phyloP scores from a whole-genome alignment of 2,329 filamentous ascomycete genomes.

The Cladosporium colombiae region DNA sequence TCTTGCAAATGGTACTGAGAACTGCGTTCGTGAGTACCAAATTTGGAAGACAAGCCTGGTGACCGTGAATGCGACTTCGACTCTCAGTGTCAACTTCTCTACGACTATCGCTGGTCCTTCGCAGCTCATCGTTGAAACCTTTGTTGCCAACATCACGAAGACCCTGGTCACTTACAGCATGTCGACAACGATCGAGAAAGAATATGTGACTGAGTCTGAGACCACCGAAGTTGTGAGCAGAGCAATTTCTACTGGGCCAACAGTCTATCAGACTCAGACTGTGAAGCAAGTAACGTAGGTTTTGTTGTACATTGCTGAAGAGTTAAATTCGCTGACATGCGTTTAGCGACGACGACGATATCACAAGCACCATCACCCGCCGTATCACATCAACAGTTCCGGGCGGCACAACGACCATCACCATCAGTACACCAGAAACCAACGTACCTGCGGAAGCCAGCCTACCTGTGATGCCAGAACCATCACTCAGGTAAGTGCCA shows the following conservation, averaged over 20 bases:
- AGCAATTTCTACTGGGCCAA: constrained; percentile 28
- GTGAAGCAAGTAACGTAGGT: constrained; percentile 33
- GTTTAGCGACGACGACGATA: constrained; percentile 2
- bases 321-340: neutral
- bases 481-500: constrained; percentile 22
- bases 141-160: constrained; percentile 42
- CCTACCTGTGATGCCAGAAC: constrained; percentile 1
- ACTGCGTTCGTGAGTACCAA: constrained; percentile 45
- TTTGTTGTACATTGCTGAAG: constrained; percentile 1
- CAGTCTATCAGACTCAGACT: constrained; percentile 35
- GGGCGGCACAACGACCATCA: constrained; percentile 27
- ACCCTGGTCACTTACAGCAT: constrained; percentile 42
- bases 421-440: constrained; percentile 20
- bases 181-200: constrained; percentile 41
- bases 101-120: constrained; percentile 40
- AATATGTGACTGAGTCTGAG: constrained; percentile 41
- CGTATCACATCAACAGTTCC: constrained; percentile 25
- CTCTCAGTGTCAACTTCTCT: constrained; percentile 41
- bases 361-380: constrained; percentile 26
- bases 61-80: constrained; percentile 41
- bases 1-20: constrained; percentile 38
- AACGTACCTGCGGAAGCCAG: neutral
- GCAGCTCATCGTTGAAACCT: constrained; percentile 43
- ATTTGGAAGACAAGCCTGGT: constrained; percentile 45
- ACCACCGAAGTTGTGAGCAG: constrained; percentile 28